A percentile compares a stretch with the other conserved stretches of the same genome.
Evolutionary conservation across 2,329 filamentous ascomycete genomes (phyloP).

Genomic region (Alternaria sp.): DNA sequence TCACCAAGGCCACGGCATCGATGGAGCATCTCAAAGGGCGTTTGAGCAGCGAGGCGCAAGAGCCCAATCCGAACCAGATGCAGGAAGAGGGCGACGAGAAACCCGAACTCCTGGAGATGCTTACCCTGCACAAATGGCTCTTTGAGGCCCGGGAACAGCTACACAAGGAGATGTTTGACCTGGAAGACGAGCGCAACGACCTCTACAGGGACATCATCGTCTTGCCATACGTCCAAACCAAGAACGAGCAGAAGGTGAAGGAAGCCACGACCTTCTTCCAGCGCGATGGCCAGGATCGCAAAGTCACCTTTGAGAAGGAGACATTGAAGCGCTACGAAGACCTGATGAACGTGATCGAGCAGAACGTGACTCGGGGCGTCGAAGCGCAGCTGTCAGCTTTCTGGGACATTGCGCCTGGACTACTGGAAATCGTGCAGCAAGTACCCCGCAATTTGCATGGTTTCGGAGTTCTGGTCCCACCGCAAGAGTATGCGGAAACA

Average conservation of each 20-base stretch:
- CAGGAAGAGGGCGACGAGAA: conserved; percentile 96
- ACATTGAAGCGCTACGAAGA: conserved; percentile 75
- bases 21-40: conserved; percentile 77
- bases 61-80: conserved; percentile 76
- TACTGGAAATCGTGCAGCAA: conserved; percentile 78
- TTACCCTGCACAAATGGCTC: conserved; percentile 95
- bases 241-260: conserved; percentile 78
- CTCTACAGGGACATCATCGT: conserved; percentile 85
- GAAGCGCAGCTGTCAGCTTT: conserved; percentile 92
- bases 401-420: conserved; percentile 93
- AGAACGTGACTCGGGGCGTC: conserved; percentile 84
- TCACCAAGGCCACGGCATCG: conserved; percentile 74
- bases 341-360: conserved; percentile 79
- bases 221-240: conserved; percentile 75
- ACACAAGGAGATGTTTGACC: conserved; percentile 82
- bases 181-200: conserved; percentile 83
- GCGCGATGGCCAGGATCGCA: conserved; percentile 76
- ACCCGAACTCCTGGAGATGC: conserved; percentile 90
- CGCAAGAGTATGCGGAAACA: conserved; percentile 82
- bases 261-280: conserved; percentile 83
- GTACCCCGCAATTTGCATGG: conserved; percentile 67
- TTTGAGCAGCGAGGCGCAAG: conserved; percentile 74
- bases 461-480: conserved; percentile 79
- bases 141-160: conserved; percentile 92
- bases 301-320: conserved; percentile 73